These are phyloP conservation scores for Lathyrus oleraceus DNA, from an alignment of 306 rosid species.

Conservation along the genomic window DNA sequence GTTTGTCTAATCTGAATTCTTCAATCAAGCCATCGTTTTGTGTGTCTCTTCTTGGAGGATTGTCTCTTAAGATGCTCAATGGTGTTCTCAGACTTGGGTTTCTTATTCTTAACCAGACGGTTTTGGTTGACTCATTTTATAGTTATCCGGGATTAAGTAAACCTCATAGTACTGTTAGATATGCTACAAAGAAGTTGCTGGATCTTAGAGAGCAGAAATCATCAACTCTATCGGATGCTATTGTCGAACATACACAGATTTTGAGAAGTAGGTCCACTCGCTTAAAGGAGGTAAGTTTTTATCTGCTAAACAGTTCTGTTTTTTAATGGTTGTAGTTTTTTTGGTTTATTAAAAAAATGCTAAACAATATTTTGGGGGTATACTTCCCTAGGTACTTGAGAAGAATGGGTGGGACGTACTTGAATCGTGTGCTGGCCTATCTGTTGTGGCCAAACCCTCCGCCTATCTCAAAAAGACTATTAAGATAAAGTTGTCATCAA, in stretches of 20 bases:
- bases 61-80: constrained; percentile 75
- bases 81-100: constrained; percentile 82
- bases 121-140: constrained; percentile 59
- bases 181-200: constrained; percentile 83
- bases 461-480: constrained; percentile 67
- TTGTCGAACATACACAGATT: constrained; percentile 49
- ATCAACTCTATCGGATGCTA: constrained; percentile 64
- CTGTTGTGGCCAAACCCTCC: constrained; percentile 88
- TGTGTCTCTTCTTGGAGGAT: constrained; percentile 86
- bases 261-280: constrained; percentile 64
- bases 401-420: constrained; percentile 87
- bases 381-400: constrained; percentile 63
- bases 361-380: not conserved
- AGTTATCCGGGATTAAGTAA: constrained; percentile 79
- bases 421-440: constrained; percentile 71
- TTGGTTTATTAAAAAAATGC: constrained; percentile 4
- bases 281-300: constrained; percentile 72
- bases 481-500: constrained; percentile 40
- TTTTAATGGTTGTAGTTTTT: not conserved
- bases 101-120: constrained; percentile 66
- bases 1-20: constrained; percentile 57
- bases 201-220: constrained; percentile 65
- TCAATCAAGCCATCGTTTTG: constrained; percentile 60
- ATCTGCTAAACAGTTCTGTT: constrained; percentile 5
- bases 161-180: constrained; percentile 86